Base-by-base conservation (phyloP, 2,329 filamentous ascomycete genomes). In the Colletotrichum cordylinicola region DNA sequence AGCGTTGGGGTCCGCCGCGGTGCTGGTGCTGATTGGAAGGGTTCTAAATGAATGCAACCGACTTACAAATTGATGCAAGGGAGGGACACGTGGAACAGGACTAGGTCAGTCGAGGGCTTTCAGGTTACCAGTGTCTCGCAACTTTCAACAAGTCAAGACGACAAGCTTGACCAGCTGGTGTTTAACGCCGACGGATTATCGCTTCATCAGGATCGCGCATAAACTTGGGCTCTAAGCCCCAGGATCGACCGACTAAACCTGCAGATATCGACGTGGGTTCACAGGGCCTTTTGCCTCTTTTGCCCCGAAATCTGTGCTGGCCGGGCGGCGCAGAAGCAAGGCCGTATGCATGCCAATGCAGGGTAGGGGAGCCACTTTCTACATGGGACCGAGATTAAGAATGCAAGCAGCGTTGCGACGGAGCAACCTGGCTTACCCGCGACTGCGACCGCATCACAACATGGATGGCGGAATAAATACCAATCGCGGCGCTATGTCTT, bases 391-490 rank as follows among this genome's bases (percentile, higher is more conserved):
- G 58, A 68, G 33, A 75, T 75, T 62, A 65, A n/a, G 27, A 52
- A 56, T 52, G n/a, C 70, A 37, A 12, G 13, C n/a, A 52, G 56
- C 43, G 56, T 72, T 65, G 37, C 62, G 43, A 15, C 24, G 15
- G 35, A 21, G 18, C 27, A 43, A 37, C 70, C 60, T 64, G 48
- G 56, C 33, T 65, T n/a, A 31, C 12, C 43, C 12, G 18, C 31
- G n/a, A 60, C 39, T 24, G 18, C 39, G 13, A 18, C 31, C 52
- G 16, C 37, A 48, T 27, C 29, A 33, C 8, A 12, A 62, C 58
- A 62, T 37, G 67, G n/a, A 64, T 31, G 67, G 8, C 48, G 29
- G 16, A 58, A 75, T 73, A 75, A 69, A 60, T 65, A 75, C 62
- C 33, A 58, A 29, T 58, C 24, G 61, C 27, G 48, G 29, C n/a